Base-by-base conservation (phyloP, 2,329 filamentous ascomycete genomes). In the Cucurbitaria berberidis region DNA sequence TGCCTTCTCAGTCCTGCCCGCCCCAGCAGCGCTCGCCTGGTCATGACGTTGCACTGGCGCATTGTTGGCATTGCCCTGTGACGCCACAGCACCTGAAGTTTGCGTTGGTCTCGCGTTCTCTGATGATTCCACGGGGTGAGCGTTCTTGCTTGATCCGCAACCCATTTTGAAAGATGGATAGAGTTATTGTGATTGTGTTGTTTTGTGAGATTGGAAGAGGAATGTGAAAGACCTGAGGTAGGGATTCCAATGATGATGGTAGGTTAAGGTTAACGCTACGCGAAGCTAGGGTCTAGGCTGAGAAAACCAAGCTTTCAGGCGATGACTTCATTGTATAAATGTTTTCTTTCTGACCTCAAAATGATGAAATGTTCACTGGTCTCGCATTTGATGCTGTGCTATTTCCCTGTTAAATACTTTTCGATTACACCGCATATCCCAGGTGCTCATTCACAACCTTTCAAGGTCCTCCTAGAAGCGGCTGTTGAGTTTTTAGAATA, bases 281-380 rank as follows among this genome's bases (percentile, higher is more conserved):
- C 13, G 22, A 35, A 19, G 49, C 49, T 47, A 47, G 44, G 27
- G 27, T 16, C 38, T 40, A 51, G 48, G 24, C 35, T 32, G 18
- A 15, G 15, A n/a, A 39, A 45, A 30, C 45, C 35, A 40, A 29
- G 45, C 22, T 35, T 24, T 27, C 9, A 24, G 32, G 34, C 16
- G 16, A 53, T 53, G 45, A 53, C 15, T 35, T 53, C 45, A 53
- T 53, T 27, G 38, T 39, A 4, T n/a, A 5, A 16, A 34, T 34
- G 13, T 34, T 34, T 16, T 13, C 30, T 15, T 30, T 10, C 29
- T 15, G 29, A 11, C 77, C n/a, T 58, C 72, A 41, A 84, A 44
- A 29, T 45, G 35, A 18, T n/a, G n/a, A n/a, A n/a, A n/a, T n/a
- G n/a, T n/a, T n/a, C n/a, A n/a, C n/a, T n/a, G n/a, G n/a, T n/a